Base-by-base conservation (phyloP, 495 filamentous ascomycete genomes). In the Chaetomidium leptoderma region DNA sequence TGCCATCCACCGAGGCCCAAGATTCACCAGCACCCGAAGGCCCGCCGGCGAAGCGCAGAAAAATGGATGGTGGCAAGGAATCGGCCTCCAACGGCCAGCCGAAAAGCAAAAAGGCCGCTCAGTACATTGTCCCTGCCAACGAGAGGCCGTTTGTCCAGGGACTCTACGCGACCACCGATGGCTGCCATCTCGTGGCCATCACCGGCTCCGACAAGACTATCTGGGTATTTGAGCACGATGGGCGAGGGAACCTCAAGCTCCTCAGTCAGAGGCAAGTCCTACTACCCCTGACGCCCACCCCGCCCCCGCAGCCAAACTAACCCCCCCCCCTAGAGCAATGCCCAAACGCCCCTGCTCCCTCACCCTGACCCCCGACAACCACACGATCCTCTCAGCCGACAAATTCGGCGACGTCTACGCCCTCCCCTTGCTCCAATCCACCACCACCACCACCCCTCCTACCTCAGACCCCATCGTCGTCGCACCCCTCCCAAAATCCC, bases 381-480 rank as follows among this genome's bases (percentile, higher is more conserved):
- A 72, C 3, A 88, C 79, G 3, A 89, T 97, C 57, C 71, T 97
- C 27, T 84, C 79, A 55, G 91, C 83, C 32, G 95, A 98, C 72
- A 98, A 97, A 67, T 96, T 96, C 66, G 93, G 93, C 32, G 93
- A 98, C 72, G 92, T 96, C 57, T 97, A 93, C 70, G 79, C 87
- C 6, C 70, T 98, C n/a, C 92, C 93, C 4, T 72, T 97, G 3
- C 68, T 91, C 48, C 78, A 77, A n/a, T 47, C 68, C 4, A 39
- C 66, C 36, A 51, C 50, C 40, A 44, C 56, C 42, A 58, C 24
- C 45, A 24, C 40, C 27, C 32, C 48, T 10, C 47, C 32, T 43
- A 9, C 51, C 14, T 24, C 21, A 2, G 26, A 24, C 23, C 49
- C 59, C 51, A 60, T 44, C 51, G 48, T 13, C 32, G 14, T 1